Evolutionary conservation across 1,139 yeast species (phyloP).

Genomic region (Saccharomyces hybrid): DNA sequence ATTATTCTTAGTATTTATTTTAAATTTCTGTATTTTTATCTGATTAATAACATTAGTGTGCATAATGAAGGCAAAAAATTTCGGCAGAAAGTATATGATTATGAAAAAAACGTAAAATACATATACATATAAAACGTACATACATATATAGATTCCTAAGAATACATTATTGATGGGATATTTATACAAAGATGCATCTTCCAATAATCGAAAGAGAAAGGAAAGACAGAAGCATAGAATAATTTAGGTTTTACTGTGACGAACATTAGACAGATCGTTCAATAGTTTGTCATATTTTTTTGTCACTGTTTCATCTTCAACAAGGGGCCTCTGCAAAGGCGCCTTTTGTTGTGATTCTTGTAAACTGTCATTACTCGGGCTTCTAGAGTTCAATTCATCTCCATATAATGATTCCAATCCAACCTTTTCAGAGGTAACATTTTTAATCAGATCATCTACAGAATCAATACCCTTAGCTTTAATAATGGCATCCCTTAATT

Average conservation of each 20-base stretch:
- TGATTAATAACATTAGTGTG: no score
- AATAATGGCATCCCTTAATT: conserved; percentile 66
- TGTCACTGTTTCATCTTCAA: conserved; percentile 36
- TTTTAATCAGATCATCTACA: conserved; percentile 60
- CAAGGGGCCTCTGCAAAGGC: background rate
- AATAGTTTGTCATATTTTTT: conserved; percentile 64
- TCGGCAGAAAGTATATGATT: background rate
- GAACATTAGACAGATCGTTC: conserved; percentile 56
- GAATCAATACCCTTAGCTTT: conserved; percentile 71
- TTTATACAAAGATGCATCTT: background rate
- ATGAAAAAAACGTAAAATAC: background rate
- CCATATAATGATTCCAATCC: conserved; percentile 51
- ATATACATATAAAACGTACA: background rate
- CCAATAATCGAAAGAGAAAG: background rate
- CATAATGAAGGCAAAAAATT: background rate
- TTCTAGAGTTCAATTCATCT: conserved; percentile 12
- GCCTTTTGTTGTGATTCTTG: background rate
- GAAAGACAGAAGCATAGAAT: background rate
- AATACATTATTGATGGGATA: background rate
- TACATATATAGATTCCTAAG: background rate
- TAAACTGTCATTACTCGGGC: background rate
- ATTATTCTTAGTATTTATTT: background rate
- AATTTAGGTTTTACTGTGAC: conserved; percentile 36
- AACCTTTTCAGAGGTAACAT: conserved; percentile 47
- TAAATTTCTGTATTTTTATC: background rate